These are phyloP conservation scores for Colletotrichum chrysophilum DNA, from an alignment of 2,329 filamentous ascomycete species.

Conservation along the genomic window DNA sequence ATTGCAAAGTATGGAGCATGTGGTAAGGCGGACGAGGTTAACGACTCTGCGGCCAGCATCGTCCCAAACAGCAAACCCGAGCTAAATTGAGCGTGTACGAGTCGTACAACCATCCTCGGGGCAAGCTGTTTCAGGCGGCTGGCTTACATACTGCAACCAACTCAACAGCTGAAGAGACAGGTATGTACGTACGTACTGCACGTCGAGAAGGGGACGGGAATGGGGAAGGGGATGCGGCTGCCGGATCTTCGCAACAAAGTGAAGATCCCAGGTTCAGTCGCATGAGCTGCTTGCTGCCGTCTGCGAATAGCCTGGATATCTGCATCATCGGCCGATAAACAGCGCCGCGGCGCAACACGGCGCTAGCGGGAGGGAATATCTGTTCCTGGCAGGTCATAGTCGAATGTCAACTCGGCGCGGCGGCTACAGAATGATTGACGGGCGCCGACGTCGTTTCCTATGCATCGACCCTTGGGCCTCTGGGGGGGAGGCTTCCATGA, in stretches of 20 bases:
- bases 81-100: conserved; percentile 5
- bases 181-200: neutral
- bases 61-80: conserved; percentile 15
- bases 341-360: neutral
- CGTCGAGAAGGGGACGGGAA: neutral
- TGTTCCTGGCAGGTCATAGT: neutral
- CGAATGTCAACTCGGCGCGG: neutral
- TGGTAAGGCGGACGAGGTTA: neutral
- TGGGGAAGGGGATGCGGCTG: neutral
- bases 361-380: neutral
- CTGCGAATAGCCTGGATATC: neutral
- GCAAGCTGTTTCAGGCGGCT: conserved; percentile 12
- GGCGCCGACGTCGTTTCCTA: neutral
- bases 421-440: neutral
- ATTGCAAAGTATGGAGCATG: neutral
- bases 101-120: neutral
- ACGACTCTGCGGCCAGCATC: neutral
- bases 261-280: neutral
- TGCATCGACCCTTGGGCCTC: neutral
- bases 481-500: conserved; percentile 5
- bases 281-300: neutral
- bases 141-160: neutral
- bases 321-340: neutral
- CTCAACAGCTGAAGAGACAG: neutral
- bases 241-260: neutral